These are phyloP conservation scores for Phytophthora tubulina DNA, from an alignment of 352 stramenopile species.

Conservation along the genomic window DNA sequence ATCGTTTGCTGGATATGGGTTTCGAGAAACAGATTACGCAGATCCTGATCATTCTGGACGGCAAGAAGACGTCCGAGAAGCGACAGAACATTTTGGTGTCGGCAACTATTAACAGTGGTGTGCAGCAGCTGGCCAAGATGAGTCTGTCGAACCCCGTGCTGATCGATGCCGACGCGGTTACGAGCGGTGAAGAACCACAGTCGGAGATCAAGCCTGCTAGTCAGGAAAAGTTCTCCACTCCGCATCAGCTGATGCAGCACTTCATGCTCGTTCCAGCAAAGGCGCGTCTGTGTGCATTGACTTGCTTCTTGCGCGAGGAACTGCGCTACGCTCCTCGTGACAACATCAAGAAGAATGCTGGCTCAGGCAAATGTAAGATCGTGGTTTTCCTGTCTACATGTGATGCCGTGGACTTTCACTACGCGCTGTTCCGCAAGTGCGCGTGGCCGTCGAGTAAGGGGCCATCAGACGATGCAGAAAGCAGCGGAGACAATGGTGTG, in stretches of 20 bases:
- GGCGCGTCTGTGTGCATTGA: constrained; percentile 92
- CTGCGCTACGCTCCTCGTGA: constrained; percentile 50
- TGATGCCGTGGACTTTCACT: constrained; percentile 97
- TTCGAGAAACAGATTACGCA: constrained; percentile 99
- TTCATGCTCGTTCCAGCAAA: constrained; percentile 97
- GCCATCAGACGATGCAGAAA: constrained; percentile 84
- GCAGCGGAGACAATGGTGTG: constrained; percentile 58
- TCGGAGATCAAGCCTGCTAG: constrained; percentile 22
- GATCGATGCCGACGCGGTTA: constrained; percentile 78
- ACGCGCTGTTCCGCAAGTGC: constrained; percentile 91
- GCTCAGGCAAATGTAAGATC: constrained; percentile 72
- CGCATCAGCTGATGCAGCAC: constrained; percentile 95
- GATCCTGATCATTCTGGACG: constrained; percentile 96
- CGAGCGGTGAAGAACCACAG: constrained; percentile 17
- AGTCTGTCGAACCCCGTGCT: constrained; percentile 80
- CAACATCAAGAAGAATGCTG: constrained; percentile 28
- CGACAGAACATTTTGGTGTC: constrained; percentile 89
- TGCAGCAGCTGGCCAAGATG: constrained; percentile 85
- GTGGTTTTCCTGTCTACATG: constrained; percentile 98
- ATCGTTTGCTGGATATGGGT: constrained; percentile 99
- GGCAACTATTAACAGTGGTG: constrained; percentile 89
- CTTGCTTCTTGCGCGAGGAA: constrained; percentile 92
- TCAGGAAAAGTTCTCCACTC: constrained; percentile 87
- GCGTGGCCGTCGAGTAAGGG: constrained; percentile 78
- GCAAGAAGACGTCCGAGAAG: constrained; percentile 85